Evolutionary conservation across 352 stramenopile species (phyloP), one percentile per base, ranked within the genome.

Genomic region (Phytophthora kernoviae): DNA sequence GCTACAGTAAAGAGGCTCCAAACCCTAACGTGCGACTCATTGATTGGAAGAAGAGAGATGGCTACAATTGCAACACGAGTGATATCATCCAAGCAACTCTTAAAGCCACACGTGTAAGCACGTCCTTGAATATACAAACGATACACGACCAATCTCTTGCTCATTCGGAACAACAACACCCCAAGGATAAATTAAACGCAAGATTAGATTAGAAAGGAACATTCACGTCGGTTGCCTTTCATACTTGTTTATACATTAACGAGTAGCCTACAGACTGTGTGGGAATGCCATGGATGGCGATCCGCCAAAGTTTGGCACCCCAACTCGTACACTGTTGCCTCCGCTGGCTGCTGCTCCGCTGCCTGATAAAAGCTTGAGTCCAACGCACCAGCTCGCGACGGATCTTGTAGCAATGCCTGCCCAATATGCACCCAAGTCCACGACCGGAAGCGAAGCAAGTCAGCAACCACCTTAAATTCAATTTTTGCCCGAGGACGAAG

Each of bases 371-470:
- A 73, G 53, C 26, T 70, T 44, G 62, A n/a, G 53, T 75, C 62
- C 62, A 75, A 49, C 26, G 48, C 8, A 30, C 49, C 44, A 42
- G 49, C 40, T 42, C 67, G 67, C 45, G 62, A 18, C 30, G 62
- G 62, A 58, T 76, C 67, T 76, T 76, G 67, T 51, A 76, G 66
- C 34, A 76, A 50, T 36, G 67, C 62, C 67, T 76, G 62, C 20
- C 42, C 56, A 70, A 58, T 40, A 30, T 30, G 24, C 24, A 30
- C 24, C 24, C 24, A 68, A 40, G 53, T 45, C 70, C 39, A 51
- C 60, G 46, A 68, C 40, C 21, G 52, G 45, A n/a, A 37, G 46
- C 39, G 46, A 64, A 53, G 39, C 22, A 54, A 56, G 59, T 71
- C 56, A 78, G 56, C 45, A 78, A 54, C 49, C 52, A 65, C 63